phyloP scores from a whole-genome alignment of 2,329 filamentous ascomycete genomes.

The Ophiosphaerella narmari region DNA sequence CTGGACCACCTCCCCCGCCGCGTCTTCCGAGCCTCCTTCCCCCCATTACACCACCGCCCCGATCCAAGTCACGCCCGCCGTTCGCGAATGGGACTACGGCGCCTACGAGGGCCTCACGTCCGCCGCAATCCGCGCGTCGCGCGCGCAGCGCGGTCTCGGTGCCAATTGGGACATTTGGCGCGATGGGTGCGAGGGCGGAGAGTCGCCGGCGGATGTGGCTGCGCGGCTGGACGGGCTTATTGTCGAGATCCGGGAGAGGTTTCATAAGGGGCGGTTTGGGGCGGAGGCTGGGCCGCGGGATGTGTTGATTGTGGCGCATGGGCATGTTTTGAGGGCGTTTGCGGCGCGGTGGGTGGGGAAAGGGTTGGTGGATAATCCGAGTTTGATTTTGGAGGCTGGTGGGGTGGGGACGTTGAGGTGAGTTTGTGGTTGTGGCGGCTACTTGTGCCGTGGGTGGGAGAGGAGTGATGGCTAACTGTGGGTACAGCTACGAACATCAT shows the following conservation, averaged over 20 bases:
- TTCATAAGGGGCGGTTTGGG: constrained; percentile 56
- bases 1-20: constrained; percentile 57
- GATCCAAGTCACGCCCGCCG: constrained; percentile 55
- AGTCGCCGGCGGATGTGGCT: constrained; percentile 76
- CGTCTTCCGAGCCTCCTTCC: constrained; percentile 6
- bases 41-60: constrained; percentile 47
- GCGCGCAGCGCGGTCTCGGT: constrained; percentile 57
- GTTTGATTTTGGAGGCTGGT: constrained; percentile 75
- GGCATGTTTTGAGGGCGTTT: constrained; percentile 85
- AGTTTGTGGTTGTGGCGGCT: constrained; percentile 7
- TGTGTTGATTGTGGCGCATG: constrained; percentile 83
- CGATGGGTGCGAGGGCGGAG: constrained; percentile 81
- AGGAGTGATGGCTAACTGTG: not conserved
- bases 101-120: constrained; percentile 63
- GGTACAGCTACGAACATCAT: constrained; percentile 54
- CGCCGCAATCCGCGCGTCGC: constrained; percentile 54
- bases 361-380: constrained; percentile 73
- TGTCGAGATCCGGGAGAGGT: constrained; percentile 66
- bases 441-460: not conserved
- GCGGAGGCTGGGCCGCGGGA: constrained; percentile 63
- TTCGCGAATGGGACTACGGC: constrained; percentile 68
- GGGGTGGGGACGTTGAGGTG: constrained; percentile 57
- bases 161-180: constrained; percentile 82
- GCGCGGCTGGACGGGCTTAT: constrained; percentile 76
- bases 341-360: constrained; percentile 84